These are phyloP conservation scores for Diversispora epigaea DNA, from an alignment of 192 early-diverging fungal species.

Conservation along the genomic window DNA sequence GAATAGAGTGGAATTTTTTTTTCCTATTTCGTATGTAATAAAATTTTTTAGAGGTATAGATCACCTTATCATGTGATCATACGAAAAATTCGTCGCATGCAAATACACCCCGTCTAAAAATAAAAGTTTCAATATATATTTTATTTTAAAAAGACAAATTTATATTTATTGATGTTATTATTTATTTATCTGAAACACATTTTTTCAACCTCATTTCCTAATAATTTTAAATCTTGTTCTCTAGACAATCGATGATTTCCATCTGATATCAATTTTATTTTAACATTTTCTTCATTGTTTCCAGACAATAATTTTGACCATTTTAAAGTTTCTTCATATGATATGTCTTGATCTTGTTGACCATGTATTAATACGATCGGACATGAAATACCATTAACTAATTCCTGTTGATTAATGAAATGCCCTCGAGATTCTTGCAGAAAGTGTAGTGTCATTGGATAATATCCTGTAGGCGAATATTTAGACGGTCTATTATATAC, in stretches of 20 bases:
- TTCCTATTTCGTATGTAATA: too few species aligned
- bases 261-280: neutral
- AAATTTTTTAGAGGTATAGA: too few species aligned
- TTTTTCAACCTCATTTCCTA: neutral
- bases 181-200: neutral
- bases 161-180: too few species aligned
- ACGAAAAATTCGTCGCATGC: too few species aligned
- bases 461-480: constrained; percentile 9
- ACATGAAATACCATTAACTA: neutral
- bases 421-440: constrained; percentile 16
- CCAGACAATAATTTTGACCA: neutral
- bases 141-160: too few species aligned
- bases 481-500: constrained; percentile 14
- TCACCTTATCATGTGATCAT: too few species aligned
- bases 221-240: constrained; percentile 21
- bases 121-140: too few species aligned
- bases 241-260: constrained; percentile 3
- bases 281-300: neutral
- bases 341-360: neutral
- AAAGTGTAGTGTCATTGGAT: constrained; percentile 13
- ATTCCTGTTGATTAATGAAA: neutral
- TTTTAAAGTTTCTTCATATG: constrained; percentile 12
- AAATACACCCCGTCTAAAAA: too few species aligned
- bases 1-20: too few species aligned
- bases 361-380: constrained; percentile 8